Evolutionary conservation across 2,329 filamentous ascomycete genomes (phyloP).

Genomic region (Fusarium sp.): DNA sequence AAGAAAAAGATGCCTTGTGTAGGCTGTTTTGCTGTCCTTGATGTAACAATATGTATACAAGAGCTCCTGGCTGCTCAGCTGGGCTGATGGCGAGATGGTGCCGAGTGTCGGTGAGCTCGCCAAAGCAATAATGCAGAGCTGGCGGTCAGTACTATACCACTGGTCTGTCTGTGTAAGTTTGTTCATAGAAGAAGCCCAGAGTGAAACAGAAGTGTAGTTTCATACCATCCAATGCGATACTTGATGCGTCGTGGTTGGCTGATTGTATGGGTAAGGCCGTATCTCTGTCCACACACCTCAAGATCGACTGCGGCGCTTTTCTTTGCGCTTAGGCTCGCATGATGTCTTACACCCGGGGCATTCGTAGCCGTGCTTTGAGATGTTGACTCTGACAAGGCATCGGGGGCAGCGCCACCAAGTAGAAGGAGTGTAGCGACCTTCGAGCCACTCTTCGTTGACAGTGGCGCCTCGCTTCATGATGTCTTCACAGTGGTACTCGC

Average conservation of each 20-base stretch:
- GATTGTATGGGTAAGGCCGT: slow-evolving; percentile 15
- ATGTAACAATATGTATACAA: slow-evolving; percentile 18
- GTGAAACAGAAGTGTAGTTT: slow-evolving; percentile 11
- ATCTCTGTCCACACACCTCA: slow-evolving; percentile 15
- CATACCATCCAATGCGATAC: slow-evolving; percentile 7
- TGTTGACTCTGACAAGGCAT: slow-evolving; percentile 58
- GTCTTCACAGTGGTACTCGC: slow-evolving; percentile 65
- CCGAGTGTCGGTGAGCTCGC: slow-evolving; percentile 6
- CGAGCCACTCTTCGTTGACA: slow-evolving; percentile 50
- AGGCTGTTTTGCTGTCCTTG: not conserved
- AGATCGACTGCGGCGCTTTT: slow-evolving; percentile 43
- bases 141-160: not conserved
- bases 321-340: slow-evolving; percentile 56
- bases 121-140: not conserved
- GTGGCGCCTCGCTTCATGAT: slow-evolving; percentile 57
- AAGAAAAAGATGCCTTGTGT: slow-evolving; percentile 16
- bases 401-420: slow-evolving; percentile 65
- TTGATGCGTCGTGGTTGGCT: slow-evolving; percentile 22
- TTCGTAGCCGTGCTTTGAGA: slow-evolving; percentile 53
- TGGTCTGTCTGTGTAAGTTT: not conserved
- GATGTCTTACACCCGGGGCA: slow-evolving; percentile 58
- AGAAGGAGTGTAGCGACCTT: slow-evolving; percentile 49
- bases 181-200: not conserved
- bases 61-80: slow-evolving; percentile 15
- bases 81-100: not conserved